Conservation (phyloP, 2,329 filamentous ascomycete species). For the Sporothrix inflata region DNA sequence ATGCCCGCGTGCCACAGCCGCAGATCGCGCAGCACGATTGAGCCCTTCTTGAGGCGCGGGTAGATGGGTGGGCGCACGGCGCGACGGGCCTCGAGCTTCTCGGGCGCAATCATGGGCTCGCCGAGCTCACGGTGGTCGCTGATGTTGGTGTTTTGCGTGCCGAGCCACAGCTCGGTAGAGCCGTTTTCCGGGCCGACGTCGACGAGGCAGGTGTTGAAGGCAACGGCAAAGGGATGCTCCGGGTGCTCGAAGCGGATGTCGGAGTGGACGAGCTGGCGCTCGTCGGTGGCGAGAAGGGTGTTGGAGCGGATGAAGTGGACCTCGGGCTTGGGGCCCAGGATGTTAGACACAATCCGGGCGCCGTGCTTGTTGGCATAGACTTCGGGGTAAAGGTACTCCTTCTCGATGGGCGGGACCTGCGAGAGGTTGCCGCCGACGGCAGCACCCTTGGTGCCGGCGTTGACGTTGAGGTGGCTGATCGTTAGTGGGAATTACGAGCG, state of each 20-base stretch:
- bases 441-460: conserved; percentile 33
- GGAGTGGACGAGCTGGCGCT: conserved; percentile 60
- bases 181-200: conserved; percentile 57
- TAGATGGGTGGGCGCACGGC: conserved; percentile 47
- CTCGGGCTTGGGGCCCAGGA: conserved; percentile 36
- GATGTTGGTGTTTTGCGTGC: conserved; percentile 54
- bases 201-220: conserved; percentile 58
- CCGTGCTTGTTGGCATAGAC: conserved; percentile 40
- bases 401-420: conserved; percentile 35
- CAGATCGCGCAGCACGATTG: conserved; percentile 59
- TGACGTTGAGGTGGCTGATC: conserved; percentile 34
- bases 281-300: conserved; percentile 44
- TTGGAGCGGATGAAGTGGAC: conserved; percentile 37
- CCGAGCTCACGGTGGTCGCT: conserved; percentile 56
- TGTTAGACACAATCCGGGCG: conserved; percentile 33
- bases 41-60: conserved; percentile 51
- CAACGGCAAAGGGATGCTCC: conserved; percentile 56
- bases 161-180: conserved; percentile 63
- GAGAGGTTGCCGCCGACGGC: conserved; percentile 36
- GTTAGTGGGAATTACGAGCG: not conserved
- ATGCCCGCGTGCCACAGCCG: conserved; percentile 52
- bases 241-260: conserved; percentile 64
- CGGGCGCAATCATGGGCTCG: conserved; percentile 49
- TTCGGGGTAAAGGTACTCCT: conserved; percentile 30
- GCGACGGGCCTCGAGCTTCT: conserved; percentile 49